Evolutionary conservation across 2,329 filamentous ascomycete species (phyloP), one percentile per base, ranked within the genome.

Genomic region (Didymella pinodella): DNA sequence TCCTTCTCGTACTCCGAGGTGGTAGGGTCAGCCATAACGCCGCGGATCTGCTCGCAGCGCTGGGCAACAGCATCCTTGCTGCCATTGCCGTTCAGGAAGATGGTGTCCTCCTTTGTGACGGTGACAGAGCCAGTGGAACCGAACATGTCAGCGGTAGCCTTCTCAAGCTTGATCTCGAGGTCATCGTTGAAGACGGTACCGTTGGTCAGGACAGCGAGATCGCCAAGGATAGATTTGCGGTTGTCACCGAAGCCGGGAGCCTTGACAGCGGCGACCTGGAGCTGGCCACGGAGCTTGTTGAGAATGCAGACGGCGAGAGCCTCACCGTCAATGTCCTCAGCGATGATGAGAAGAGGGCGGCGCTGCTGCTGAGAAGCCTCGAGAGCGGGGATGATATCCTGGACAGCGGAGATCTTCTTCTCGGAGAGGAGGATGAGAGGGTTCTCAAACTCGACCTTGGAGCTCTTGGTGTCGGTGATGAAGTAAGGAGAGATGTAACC

Each of bases 381-480:
- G 57, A 99, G 92, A 66, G 95, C 93, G 66, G 95, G 95, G 76
- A 99, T 94, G 77, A 99, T 98, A 81, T 99, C 95, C 84, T 98
- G 94, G 60, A 98, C 95, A 61, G 93, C 92, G 51, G 95, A 99
- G 82, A 99, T 99, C 90, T 99, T 99, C 91, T 97, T 98, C 88
- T 99, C 95, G 8, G 95, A 98, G 55, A 99, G 91, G 49, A 99
- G 91, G 79, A 99, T 95, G 77, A 99, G 83, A 67, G 95, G 95
- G 88, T 99, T 98, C 89, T 99, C 95, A 70, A 99, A 99, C 84
- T 99, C 95, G 58, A 98, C 93, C 89, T 99, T 99, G 81, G 96
- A 93, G 61, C 93, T 81, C 90, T 99, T 99, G 87, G 93, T 84
- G 77, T 99, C 95, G 84, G 95, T 99, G 85, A 99, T 99, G 86